Conservation (phyloP, 345 rosid genomes). For the Acer negundo region DNA sequence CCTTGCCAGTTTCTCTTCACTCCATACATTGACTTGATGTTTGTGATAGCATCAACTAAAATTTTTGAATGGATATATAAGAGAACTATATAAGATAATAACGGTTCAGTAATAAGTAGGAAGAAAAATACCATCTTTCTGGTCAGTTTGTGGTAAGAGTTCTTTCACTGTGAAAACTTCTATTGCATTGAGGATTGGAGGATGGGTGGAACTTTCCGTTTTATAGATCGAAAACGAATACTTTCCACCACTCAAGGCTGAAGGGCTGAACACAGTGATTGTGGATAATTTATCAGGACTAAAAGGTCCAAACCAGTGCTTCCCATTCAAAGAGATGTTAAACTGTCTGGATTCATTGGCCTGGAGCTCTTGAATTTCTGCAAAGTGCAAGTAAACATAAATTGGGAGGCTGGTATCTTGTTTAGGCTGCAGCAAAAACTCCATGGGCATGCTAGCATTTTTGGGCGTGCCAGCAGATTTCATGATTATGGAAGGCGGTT, state of each 20-base stretch:
- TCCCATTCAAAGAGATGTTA: slow-evolving; percentile 7
- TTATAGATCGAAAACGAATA: not conserved
- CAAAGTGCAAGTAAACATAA: slow-evolving; percentile 20
- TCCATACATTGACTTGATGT: slow-evolving; percentile 37
- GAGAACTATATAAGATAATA: no score
- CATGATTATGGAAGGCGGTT: slow-evolving; percentile 18
- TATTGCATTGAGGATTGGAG: slow-evolving; percentile 37
- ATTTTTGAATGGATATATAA: no score
- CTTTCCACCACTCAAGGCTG: not conserved
- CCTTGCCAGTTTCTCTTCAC: slow-evolving; percentile 60
- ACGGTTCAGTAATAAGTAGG: no score
- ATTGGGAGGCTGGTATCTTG: not conserved
- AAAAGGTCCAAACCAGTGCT: slow-evolving; percentile 14
- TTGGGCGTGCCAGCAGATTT: slow-evolving; percentile 1
- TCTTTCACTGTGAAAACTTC: slow-evolving; percentile 28
- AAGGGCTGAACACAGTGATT: slow-evolving; percentile 12
- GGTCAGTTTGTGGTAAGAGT: slow-evolving; percentile 23
- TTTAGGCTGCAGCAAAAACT: not conserved
- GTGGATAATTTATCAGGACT: slow-evolving; percentile 12
- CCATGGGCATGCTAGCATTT: slow-evolving; percentile 4
- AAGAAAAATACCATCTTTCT: slow-evolving; percentile 31
- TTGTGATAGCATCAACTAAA: slow-evolving; percentile 46
- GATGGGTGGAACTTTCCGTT: slow-evolving; percentile 25
- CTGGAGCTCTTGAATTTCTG: not conserved
- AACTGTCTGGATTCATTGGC: slow-evolving; percentile 19